Evolutionary conservation across 2,329 filamentous ascomycete genomes (phyloP).

Genomic region (Akanthomyces dipterigenus): DNA sequence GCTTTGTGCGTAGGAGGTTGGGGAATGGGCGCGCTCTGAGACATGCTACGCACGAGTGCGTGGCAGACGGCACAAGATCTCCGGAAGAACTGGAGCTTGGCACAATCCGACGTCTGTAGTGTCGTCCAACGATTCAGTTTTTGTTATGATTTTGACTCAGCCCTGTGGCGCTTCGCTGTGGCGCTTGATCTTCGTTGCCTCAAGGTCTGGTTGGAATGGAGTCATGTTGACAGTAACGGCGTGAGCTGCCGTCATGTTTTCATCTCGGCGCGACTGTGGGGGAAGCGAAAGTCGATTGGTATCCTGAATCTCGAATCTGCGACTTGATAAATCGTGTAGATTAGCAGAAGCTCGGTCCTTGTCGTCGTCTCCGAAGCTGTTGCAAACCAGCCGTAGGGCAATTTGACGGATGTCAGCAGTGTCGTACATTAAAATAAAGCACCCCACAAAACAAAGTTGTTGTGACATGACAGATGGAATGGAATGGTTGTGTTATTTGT

Average conservation of each 20-base stretch:
- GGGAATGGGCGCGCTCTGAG: neutral
- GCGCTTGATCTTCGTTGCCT: neutral
- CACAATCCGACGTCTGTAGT: neutral
- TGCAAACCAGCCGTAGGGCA: neutral
- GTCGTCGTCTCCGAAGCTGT: neutral
- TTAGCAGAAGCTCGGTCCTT: neutral
- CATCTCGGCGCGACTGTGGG: neutral
- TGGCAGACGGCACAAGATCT: neutral
- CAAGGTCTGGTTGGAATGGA: neutral
- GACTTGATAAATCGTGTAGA: neutral
- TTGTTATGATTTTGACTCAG: neutral
- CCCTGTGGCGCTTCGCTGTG: neutral
- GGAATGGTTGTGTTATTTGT: neutral
- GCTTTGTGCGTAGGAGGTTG: neutral
- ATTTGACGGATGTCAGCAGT: neutral
- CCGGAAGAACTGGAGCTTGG: neutral
- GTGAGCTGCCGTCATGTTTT: neutral
- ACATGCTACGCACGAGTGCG: neutral
- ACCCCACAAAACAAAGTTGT: neutral
- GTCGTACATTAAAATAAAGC: neutral
- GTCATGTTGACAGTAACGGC: neutral
- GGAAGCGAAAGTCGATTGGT: neutral
- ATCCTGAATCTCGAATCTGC: neutral
- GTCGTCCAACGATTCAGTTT: neutral
- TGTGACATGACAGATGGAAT: too few species aligned